Evolutionary conservation across 331 rosid species (phyloP), one percentile per base, ranked within the genome.

Genomic region (Acacia concinna): DNA sequence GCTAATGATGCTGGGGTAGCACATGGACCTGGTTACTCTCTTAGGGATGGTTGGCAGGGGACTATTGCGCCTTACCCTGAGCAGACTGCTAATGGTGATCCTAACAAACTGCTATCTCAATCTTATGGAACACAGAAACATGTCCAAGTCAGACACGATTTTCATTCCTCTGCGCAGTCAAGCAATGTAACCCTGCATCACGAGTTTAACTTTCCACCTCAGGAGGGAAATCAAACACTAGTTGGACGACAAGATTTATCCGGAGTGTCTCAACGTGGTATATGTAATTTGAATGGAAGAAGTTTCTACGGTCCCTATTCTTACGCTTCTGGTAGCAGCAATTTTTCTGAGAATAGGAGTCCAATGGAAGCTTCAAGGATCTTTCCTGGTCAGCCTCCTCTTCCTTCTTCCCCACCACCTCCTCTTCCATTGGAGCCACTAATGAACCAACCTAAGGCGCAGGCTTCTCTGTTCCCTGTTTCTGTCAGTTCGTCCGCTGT

Each of bases 371-470:
- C 76, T 85, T 79, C 97, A 7, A 82, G 84, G 43, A 78, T 89
- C 51, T 78, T 78, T 76, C 80, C 76, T 64, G 89, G 82, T 68
- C 91, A 87, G 63, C 97, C 93, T 85, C 96, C 96, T 64, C 90
- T 89, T 75, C 97, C 97, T 67, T 73, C 87, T 62, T 82, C 97
- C 38, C 90, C 98, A 15, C 97, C 94, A 0, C 97, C 98, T 6
- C 93, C 94, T 52, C 89, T 88, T 78, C 97, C 96, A 0, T 20
- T 73, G 49, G 96, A 90, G 15, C 86, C 85, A 0, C 87, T 86
- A 5, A 70, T 76, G 30, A 89, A 37, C 59, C 62, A 79, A 25
- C 84, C 86, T 18, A 83, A 78, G 66, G 71, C 74, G 52, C 63
- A 87, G 0, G 47, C 90, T 76, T 92, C 89, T 15, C 84, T 92